Percentiles rank a stretch among this genome's conserved stretches.
Evolutionary conservation across 1,139 yeast genomes (phyloP).

Genomic region (Magnusiomyces fungicola): DNA sequence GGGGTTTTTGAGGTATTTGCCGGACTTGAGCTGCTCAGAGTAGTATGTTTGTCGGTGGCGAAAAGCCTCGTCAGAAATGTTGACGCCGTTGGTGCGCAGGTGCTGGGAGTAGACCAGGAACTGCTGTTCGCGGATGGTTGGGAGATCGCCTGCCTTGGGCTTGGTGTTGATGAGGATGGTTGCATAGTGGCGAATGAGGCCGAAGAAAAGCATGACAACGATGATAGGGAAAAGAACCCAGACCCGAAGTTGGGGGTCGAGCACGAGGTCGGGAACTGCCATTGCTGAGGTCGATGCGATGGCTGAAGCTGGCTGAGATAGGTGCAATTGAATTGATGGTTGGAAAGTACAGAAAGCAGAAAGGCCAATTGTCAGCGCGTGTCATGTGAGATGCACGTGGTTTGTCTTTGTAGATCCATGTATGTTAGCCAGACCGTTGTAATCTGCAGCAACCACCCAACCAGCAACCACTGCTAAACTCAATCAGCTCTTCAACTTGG

Average conservation of each 20-base stretch:
- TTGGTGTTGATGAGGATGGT: slow-evolving; percentile 52
- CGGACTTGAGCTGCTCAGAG: slow-evolving; percentile 43
- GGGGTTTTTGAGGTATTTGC: slow-evolving; percentile 45
- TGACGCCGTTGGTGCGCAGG: slow-evolving; percentile 44
- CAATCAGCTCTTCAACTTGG: too few species aligned
- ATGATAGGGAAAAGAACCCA: slow-evolving; percentile 94
- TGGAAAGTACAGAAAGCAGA: too few species aligned
- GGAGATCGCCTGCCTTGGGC: slow-evolving; percentile 48
- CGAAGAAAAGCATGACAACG: slow-evolving; percentile 85
- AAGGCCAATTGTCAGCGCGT: too few species aligned
- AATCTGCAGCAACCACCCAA: too few species aligned
- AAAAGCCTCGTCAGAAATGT: slow-evolving; percentile 44
- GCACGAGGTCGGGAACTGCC: slow-evolving; percentile 44
- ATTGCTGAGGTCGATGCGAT: slow-evolving; percentile 42
- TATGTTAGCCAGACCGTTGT: too few species aligned
- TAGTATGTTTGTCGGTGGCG: slow-evolving; percentile 41
- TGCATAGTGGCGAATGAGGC: slow-evolving; percentile 65
- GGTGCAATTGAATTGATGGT: too few species aligned
- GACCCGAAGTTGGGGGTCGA: slow-evolving; percentile 75
- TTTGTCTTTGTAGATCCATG: too few species aligned
- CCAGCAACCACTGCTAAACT: too few species aligned
- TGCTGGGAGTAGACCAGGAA: slow-evolving; percentile 47
- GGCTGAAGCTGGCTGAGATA: not conserved
- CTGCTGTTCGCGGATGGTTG: slow-evolving; percentile 53
- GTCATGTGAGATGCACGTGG: too few species aligned